Evolutionary conservation across 768 basidiomycete genomes (phyloP), one percentile per base, ranked within the genome.

Genomic region (Tulasnella sp.): DNA sequence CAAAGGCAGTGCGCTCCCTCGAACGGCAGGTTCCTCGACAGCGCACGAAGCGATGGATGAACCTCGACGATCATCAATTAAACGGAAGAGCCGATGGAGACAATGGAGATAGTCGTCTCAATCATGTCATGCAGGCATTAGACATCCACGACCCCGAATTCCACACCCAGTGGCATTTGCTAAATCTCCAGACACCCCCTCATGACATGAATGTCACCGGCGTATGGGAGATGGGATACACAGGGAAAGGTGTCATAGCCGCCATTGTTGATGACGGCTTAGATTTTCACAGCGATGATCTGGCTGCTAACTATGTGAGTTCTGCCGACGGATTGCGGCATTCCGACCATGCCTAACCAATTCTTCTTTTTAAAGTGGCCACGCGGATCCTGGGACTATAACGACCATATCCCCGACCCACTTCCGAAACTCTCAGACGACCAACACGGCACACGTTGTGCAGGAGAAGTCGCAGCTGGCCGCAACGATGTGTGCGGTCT

Each of bases 381-480:
- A 12, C 87, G 86, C 29, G 89, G 95, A 73, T 98, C 95, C 0
- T 91, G 94, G 78, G 95, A 99, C 80, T 99, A 94, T 80, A 99
- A 99, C 79, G 94, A 96, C 78, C 94, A 98, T 77, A 87, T 87
- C 34, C 83, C 87, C 16, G 83, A 98, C 6, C 97, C 97, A 11
- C 90, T 89, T 39, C 97, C 97, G 0, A 86, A 89, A 72, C 87
- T 95, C 59, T 85, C 84, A 32, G 95, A 98, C 75, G 97, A 99
- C 76, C 92, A 93, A 76, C 97, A 99, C 78, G 97, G 97, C 12
- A 99, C 97, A 0, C 90, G 97, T 1, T 99, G 97, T 79, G 96
- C 96, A 1, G 97, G 97, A 35, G 96, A 99, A 80, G 88, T 99
- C 65, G 95, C 92, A 26, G 97, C 97, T 0, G 88, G 85, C 16